Percentiles rank a stretch among this genome's conserved stretches.
Evolutionary conservation across 371 early-diverging fungal species (phyloP).

Genomic region (Rhizopus stolonifer): DNA sequence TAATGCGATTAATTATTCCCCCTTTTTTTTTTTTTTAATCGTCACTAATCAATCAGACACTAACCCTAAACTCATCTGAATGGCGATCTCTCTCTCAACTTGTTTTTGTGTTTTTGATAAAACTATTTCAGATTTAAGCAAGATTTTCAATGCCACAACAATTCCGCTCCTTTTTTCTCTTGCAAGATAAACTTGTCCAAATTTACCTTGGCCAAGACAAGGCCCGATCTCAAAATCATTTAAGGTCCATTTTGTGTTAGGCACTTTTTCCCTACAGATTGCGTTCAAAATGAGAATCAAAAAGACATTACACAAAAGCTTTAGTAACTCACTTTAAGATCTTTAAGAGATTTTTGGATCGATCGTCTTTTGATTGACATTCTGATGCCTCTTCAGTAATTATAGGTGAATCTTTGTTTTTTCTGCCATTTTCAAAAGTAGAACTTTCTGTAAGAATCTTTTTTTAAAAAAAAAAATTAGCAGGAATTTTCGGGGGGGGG

Average conservation of each 20-base stretch:
- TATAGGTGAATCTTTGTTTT: too few species aligned
- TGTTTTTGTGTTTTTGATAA: conserved; percentile 31
- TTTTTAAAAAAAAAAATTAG: too few species aligned
- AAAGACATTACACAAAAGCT: too few species aligned
- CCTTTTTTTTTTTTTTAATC: too few species aligned
- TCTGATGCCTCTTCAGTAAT: too few species aligned
- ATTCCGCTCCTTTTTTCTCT: conserved; percentile 86
- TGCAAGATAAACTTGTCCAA: conserved; percentile 97
- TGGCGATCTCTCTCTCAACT: conserved; percentile 91
- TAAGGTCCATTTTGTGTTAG: conserved; percentile 71
- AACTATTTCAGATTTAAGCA: conserved; percentile 82
- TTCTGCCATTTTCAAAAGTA: too few species aligned
- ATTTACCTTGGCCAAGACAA: conserved; percentile 94
- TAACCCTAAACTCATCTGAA: conserved; percentile 90
- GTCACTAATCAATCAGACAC: conserved; percentile 21
- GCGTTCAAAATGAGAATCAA: too few species aligned
- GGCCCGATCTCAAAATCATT: conserved; percentile 97
- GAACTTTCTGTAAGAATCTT: too few species aligned
- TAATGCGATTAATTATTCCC: not conserved
- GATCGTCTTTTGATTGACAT: too few species aligned
- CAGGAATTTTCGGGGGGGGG: too few species aligned
- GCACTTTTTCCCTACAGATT: not conserved
- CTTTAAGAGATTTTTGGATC: too few species aligned
- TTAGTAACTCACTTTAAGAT: too few species aligned
- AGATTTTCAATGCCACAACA: conserved; percentile 94